Evolutionary conservation across 352 stramenopile genomes (phyloP).

Genomic region (Phytophthora cactorum): DNA sequence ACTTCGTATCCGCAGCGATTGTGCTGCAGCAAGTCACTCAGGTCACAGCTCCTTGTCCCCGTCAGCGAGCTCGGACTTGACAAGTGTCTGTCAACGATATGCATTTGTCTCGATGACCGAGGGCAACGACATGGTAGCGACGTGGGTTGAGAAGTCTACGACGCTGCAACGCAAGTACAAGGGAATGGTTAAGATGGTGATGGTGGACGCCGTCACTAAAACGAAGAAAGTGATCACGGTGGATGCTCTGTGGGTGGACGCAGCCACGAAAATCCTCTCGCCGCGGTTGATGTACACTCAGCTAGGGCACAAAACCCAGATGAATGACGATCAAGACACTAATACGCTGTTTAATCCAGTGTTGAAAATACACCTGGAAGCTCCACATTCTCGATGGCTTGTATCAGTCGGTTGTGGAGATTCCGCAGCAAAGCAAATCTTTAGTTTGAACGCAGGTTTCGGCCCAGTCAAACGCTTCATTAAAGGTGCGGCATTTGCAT

Average conservation of each 20-base stretch:
- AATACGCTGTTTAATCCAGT: background rate
- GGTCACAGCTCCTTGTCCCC: too few relatives aligned
- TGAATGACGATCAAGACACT: slow-evolving; percentile 5
- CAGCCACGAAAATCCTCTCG: background rate
- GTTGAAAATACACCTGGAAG: background rate
- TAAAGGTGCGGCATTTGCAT: slow-evolving; percentile 6
- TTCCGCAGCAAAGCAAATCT: background rate
- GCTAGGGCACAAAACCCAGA: slow-evolving; percentile 5
- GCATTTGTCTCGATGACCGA: background rate
- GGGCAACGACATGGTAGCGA: background rate
- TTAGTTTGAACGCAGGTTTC: background rate
- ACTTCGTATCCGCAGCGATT: too few relatives aligned
- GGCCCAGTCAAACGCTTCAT: background rate
- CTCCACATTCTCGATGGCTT: slow-evolving; percentile 6
- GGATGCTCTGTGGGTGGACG: slow-evolving; percentile 9
- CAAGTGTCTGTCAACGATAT: background rate
- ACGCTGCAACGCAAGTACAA: background rate
- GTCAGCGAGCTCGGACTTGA: too few relatives aligned
- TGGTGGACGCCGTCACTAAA: slow-evolving; percentile 6
- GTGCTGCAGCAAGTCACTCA: too few relatives aligned
- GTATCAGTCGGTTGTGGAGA: slow-evolving; percentile 7
- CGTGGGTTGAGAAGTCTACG: background rate
- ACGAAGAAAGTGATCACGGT: slow-evolving; percentile 6
- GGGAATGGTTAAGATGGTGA: background rate
- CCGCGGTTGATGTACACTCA: slow-evolving; percentile 1